phyloP scores from a whole-genome alignment of 2,329 filamentous ascomycete species.

The Elsinoe australis region DNA sequence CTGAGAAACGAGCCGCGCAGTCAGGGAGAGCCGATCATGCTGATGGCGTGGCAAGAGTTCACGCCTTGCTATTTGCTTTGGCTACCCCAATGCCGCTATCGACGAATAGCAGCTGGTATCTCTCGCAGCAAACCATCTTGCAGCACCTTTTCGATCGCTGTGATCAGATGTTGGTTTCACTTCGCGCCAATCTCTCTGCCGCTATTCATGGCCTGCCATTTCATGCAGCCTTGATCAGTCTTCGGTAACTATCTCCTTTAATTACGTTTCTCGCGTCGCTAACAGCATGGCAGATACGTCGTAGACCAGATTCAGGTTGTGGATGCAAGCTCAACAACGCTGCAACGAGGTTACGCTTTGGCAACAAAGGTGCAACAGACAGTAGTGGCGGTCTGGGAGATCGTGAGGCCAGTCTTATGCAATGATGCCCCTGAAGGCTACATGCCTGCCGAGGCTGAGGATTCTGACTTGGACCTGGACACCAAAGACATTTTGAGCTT shows the following conservation, averaged over 20 bases:
- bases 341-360: too few species aligned
- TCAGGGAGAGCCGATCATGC: conserved; percentile 87
- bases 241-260: conserved; percentile 25
- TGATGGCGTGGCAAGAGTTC: conserved; percentile 76
- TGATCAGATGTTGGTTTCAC: conserved; percentile 56
- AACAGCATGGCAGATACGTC: neutral
- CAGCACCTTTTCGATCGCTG: conserved; percentile 53
- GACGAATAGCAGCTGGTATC: conserved; percentile 26
- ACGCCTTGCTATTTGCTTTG: conserved; percentile 55
- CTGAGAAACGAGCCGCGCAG: conserved; percentile 51
- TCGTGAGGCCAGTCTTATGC: conserved; percentile 69
- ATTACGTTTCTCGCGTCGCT: too few species aligned
- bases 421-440: conserved; percentile 92
- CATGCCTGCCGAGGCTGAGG: conserved; percentile 66
- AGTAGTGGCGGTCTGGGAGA: conserved; percentile 3
- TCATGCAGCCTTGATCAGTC: conserved; percentile 35
- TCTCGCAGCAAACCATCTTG: conserved; percentile 45
- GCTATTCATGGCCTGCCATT: conserved; percentile 47
- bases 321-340: too few species aligned
- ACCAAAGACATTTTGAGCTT: conserved; percentile 90
- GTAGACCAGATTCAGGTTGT: too few species aligned
- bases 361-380: too few species aligned
- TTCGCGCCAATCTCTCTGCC: conserved; percentile 55
- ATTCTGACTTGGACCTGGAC: conserved; percentile 61
- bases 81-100: neutral